Evolutionary conservation across 78 protist species (phyloP).

Genomic region (Dictyostelium discoideum): dicty_2.7 NC_007090.3:1105501-1106000

Average conservation of each 20-base stretch:
- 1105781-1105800: neutral
- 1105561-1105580: neutral
- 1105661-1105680: neutral
- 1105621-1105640: neutral
- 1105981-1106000: neutral
- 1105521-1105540: neutral
- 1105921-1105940: neutral
- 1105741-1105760: neutral
- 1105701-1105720: neutral
- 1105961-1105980: neutral
- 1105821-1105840: neutral
- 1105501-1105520: neutral
- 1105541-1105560: neutral
- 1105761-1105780: neutral
- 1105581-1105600: neutral
- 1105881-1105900: neutral
- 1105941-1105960: neutral
- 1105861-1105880: neutral
- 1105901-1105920: conserved; percentile 8
- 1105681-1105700: neutral
- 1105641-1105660: neutral
- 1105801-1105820: neutral
- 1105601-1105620: neutral
- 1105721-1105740: neutral
- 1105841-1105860: neutral